Conservation (phyloP, 225 moss, liverwort and hornwort genomes). For the Pseudisothecium myosuroides region DNA sequence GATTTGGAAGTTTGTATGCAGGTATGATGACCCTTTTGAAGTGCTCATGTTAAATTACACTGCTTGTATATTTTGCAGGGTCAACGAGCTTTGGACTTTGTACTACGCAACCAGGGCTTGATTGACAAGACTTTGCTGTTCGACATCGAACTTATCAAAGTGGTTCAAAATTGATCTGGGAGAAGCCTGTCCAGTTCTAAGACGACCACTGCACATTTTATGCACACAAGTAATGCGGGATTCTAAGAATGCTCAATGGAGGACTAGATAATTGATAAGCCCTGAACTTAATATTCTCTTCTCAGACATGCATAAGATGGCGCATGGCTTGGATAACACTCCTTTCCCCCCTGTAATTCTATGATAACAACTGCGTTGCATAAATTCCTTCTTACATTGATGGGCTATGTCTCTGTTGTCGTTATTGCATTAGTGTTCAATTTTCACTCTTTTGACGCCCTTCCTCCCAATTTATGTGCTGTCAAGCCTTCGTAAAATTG, state of each 20-base stretch:
- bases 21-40: background rate
- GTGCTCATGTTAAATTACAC: background rate
- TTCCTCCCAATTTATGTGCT: background rate
- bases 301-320: background rate
- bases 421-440: background rate
- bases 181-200: background rate
- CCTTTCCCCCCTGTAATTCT: background rate
- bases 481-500: background rate
- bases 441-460: background rate
- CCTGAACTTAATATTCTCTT: background rate
- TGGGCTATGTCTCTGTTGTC: background rate
- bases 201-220: background rate
- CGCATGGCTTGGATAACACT: background rate
- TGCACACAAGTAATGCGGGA: background rate
- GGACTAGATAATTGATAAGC: background rate
- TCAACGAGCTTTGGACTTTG: conserved; percentile 87
- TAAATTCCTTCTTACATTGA: background rate
- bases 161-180: conserved; percentile 23
- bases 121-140: conserved; percentile 93
- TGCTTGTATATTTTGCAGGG: conserved; percentile 40
- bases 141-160: conserved; percentile 87
- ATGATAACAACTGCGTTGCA: background rate
- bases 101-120: conserved; percentile 87
- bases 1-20: background rate
- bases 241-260: background rate